phyloP scores from a whole-genome alignment of 768 basidiomycete species.

The Pleurotus citrinopileatus region DNA sequence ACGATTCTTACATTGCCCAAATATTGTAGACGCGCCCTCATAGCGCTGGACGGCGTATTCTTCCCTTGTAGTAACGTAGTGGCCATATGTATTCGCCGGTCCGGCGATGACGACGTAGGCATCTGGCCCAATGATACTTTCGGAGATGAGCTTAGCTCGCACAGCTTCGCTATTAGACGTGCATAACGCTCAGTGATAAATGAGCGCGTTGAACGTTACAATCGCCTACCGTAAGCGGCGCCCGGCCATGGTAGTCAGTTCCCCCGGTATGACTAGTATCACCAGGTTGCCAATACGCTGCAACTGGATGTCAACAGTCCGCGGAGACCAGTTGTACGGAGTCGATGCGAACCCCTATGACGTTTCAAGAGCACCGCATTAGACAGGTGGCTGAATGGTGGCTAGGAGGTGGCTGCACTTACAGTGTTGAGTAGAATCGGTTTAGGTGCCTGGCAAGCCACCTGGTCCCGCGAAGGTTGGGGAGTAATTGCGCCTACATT shows the following conservation, averaged over 20 bases:
- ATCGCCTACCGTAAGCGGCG: constrained; percentile 61
- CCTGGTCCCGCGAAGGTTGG: constrained; percentile 54
- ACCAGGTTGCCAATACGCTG: constrained; percentile 73
- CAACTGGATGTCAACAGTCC: constrained; percentile 74
- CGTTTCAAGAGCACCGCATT: constrained; percentile 12
- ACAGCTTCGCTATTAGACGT: constrained; percentile 56
- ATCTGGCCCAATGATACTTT: constrained; percentile 59
- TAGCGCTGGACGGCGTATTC: constrained; percentile 76
- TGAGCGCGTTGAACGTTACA: constrained; percentile 9
- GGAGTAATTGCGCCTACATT: constrained; percentile 59
- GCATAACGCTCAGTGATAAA: constrained; percentile 24
- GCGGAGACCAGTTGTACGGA: constrained; percentile 76
- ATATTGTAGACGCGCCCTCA: constrained; percentile 80
- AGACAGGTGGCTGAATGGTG: constrained; percentile 7
- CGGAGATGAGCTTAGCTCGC: constrained; percentile 59
- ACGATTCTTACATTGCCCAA: constrained; percentile 61
- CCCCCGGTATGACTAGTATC: constrained; percentile 73
- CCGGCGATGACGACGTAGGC: constrained; percentile 78
- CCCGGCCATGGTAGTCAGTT: constrained; percentile 82
- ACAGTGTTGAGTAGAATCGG: constrained; percentile 77
- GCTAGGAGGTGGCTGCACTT: constrained; percentile 11
- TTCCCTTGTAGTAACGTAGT: constrained; percentile 71
- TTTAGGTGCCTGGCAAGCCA: constrained; percentile 73
- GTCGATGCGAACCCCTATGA: constrained; percentile 58
- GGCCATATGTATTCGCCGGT: constrained; percentile 79